Conservation (phyloP, 371 early-diverging fungal genomes). For the Mortierella sp. region DNA sequence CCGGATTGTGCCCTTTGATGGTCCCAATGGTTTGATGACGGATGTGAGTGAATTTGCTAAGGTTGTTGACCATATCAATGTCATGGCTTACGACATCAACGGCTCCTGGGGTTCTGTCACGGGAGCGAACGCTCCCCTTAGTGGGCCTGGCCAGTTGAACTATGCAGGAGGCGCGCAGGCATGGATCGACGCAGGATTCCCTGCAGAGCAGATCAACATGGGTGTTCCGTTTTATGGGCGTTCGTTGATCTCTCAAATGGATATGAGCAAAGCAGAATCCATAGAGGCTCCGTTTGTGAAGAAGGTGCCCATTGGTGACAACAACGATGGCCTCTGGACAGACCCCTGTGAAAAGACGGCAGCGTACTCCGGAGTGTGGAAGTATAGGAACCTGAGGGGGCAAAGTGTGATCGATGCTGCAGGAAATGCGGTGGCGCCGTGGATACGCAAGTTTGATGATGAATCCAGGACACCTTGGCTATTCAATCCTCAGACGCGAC, state of each 20-base stretch:
- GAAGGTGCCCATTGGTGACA: conserved; percentile 59
- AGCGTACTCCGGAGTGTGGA: conserved; percentile 71
- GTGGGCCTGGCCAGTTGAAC: conserved; percentile 20
- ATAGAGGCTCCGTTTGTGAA: conserved; percentile 31
- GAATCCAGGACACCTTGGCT: conserved; percentile 74
- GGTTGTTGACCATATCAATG: conserved; percentile 67
- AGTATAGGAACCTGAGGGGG: conserved; percentile 71
- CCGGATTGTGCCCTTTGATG: conserved; percentile 72
- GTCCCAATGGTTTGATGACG: conserved; percentile 62
- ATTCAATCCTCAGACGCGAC: conserved; percentile 64
- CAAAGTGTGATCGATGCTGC: conserved; percentile 66
- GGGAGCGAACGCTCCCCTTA: conserved; percentile 76
- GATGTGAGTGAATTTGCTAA: conserved; percentile 71
- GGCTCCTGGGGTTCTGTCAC: conserved; percentile 65
- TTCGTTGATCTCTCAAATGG: conserved; percentile 52
- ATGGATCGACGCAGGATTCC: conserved; percentile 71
- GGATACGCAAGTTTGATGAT: conserved; percentile 73
- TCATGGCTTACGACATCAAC: conserved; percentile 68
- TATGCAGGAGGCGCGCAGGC: conserved; percentile 51
- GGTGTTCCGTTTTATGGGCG: conserved; percentile 75
- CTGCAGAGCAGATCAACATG: conserved; percentile 67
- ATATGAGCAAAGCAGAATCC: conserved; percentile 29
- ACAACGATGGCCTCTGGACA: conserved; percentile 65
- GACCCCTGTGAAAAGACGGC: conserved; percentile 59
- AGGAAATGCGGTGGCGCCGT: conserved; percentile 64